These are phyloP conservation scores for Hemileia vastatrix DNA, from an alignment of 1,284 basidiomycete genomes.

Conservation along the genomic window DNA sequence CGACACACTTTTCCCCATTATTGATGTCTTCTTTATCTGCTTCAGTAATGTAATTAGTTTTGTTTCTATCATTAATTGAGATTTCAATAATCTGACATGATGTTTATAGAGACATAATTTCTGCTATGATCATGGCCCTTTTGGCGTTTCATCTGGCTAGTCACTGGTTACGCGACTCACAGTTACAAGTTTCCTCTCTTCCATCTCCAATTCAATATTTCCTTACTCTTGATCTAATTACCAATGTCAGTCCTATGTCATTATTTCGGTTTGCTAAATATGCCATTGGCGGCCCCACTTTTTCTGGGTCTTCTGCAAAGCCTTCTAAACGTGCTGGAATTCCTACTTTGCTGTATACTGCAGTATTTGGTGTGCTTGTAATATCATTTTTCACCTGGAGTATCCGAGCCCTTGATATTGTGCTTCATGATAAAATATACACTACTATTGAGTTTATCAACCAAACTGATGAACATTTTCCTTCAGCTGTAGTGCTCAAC, in stretches of 20 bases:
- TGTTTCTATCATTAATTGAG: neutral
- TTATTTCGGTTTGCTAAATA: neutral
- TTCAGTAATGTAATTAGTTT: neutral
- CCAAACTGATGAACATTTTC: neutral
- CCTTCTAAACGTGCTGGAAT: neutral
- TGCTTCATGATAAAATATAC: neutral
- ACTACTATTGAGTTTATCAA: neutral
- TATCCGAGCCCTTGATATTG: neutral
- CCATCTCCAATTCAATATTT: conserved; percentile 1
- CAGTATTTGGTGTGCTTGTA: neutral
- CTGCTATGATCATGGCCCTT: neutral
- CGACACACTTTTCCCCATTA: neutral
- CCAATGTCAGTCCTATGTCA: neutral
- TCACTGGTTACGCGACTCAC: neutral
- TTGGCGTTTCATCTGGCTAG: conserved; percentile 3
- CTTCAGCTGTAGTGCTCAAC: neutral
- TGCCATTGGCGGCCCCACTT: too few species aligned
- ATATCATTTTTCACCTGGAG: neutral
- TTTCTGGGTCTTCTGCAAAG: too few species aligned
- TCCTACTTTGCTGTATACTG: neutral
- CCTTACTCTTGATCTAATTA: neutral
- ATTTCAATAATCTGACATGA: neutral
- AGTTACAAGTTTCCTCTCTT: too few species aligned
- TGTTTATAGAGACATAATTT: neutral
- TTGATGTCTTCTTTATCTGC: neutral